Evolutionary conservation across 192 early-diverging fungal species (phyloP).

Genomic region (Radiomyces spectabilis): DNA sequence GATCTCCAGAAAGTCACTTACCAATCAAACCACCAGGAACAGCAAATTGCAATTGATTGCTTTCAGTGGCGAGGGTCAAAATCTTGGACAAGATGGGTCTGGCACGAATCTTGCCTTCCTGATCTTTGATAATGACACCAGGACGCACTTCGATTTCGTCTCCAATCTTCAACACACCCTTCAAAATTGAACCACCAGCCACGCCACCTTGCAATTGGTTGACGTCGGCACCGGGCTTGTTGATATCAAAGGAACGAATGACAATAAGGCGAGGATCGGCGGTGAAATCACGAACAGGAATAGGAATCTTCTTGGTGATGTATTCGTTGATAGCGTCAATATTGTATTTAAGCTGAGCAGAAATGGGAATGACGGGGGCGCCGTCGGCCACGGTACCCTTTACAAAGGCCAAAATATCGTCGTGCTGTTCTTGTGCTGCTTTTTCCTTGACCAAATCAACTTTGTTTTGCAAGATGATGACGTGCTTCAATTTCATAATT

Average conservation of each 20-base stretch:
- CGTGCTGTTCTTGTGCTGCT: conserved; percentile 82
- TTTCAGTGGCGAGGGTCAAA: conserved; percentile 79
- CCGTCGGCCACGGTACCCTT: conserved; percentile 92
- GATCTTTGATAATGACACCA: conserved; percentile 86
- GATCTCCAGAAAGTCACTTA: too few relatives aligned
- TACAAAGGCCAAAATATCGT: conserved; percentile 87
- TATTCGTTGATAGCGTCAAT: conserved; percentile 98
- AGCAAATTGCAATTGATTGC: conserved; percentile 90
- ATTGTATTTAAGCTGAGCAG: conserved; percentile 98
- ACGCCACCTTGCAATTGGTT: conserved; percentile 93
- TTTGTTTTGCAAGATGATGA: conserved; percentile 98
- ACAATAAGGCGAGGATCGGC: conserved; percentile 90
- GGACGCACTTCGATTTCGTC: conserved; percentile 97
- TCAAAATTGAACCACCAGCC: conserved; percentile 93
- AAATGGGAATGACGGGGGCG: conserved; percentile 96
- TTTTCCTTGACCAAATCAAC: conserved; percentile 94
- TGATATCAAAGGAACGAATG: conserved; percentile 98
- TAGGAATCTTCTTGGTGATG: conserved; percentile 91
- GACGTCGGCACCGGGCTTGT: conserved; percentile 96
- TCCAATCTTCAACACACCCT: conserved; percentile 81
- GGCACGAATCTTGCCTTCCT: conserved; percentile 73
- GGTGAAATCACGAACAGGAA: conserved; percentile 90
- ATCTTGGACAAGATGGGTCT: conserved; percentile 87
- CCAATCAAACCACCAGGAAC: conserved; percentile 99
- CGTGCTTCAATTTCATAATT: conserved; percentile 96